Base-by-base conservation (phyloP, 179 eudicot genomes). In the Vitellaria paradoxa region DNA sequence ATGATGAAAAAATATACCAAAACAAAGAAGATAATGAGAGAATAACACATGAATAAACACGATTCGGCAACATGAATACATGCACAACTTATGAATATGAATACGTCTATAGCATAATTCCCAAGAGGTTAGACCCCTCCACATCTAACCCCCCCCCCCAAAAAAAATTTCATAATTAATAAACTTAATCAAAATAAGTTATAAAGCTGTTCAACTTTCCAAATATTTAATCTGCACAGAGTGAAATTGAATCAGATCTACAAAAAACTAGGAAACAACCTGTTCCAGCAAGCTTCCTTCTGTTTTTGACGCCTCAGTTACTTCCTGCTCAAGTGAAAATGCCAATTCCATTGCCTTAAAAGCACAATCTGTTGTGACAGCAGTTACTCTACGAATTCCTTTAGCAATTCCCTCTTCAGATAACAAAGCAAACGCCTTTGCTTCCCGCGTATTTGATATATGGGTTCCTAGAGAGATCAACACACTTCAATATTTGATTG, bases 401-500 rank as follows among this genome's bases (percentile, higher is more conserved):
- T 94, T 96, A 74, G 97, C 98, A 86, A 94, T 94, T 52, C 96
- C 97, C 84, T 94, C 97, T 86, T 96, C 99, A 2, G 98, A 94
- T 77, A 96, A 79, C 55, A 96, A 97, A 49, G 96, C 97, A 86
- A 96, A 96, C 52, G 89, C 88, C 86, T 92, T 90, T 0, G 99
- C 99, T 79, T 96, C 99, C 81, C 89, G 82, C 60, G 99, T 96
- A 79, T 96, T 96, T 60, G 93, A 89, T 78, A 96, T 87, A 76
- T 96, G 99, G 46, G 99, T 96, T 79, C 99, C 99, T 96, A 81
- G 68, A 81, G 12, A 77, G 9, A 80, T 73, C 21, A 50, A 78
- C 18, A 63, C 70, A n/a, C 40, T 24, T 64, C 74, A 57, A 70
- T 13, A 70, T 49, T 30, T 18, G 24, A 65, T 68, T 1, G 18